Evolutionary conservation across 495 filamentous ascomycete species (phyloP).

Genomic region (Neurospora cerealis): DNA sequence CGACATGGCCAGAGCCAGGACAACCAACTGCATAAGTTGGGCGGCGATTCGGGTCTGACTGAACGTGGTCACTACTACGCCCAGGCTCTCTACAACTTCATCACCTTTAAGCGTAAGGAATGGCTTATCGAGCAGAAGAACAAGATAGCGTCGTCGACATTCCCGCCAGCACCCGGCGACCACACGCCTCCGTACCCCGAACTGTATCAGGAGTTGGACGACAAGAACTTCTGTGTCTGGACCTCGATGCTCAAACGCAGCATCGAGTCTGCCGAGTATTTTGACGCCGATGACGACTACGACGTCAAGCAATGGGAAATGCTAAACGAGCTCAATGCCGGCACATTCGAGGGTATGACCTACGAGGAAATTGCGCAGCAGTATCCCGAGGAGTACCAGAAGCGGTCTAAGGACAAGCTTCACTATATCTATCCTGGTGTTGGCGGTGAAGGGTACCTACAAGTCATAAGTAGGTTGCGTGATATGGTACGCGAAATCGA

Average conservation of each 20-base stretch:
- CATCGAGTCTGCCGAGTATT: conserved; percentile 73
- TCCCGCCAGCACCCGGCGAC: conserved; percentile 80
- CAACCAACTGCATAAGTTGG: conserved; percentile 69
- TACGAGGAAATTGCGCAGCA: conserved; percentile 75
- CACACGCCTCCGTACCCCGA: conserved; percentile 91
- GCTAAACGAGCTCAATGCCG: conserved; percentile 93
- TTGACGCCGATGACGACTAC: conserved; percentile 88
- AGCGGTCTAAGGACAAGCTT: conserved; percentile 71
- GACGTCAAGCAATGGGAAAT: conserved; percentile 97
- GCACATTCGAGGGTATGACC: conserved; percentile 85
- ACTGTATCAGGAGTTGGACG: conserved; percentile 49
- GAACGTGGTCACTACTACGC: conserved; percentile 65
- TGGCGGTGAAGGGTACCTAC: conserved; percentile 90
- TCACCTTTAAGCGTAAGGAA: conserved; percentile 58
- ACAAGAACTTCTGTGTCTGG: conserved; percentile 96
- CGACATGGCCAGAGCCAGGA: conserved; percentile 81
- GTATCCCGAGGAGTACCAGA: conserved; percentile 66
- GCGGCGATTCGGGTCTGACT: conserved; percentile 75
- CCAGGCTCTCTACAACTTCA: conserved; percentile 62
- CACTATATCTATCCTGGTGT: conserved; percentile 91
- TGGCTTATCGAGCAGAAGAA: conserved; percentile 72
- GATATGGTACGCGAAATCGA: conserved; percentile 95
- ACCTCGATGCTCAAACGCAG: conserved; percentile 90
- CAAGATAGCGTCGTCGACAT: conserved; percentile 56
- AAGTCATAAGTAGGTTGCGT: conserved; percentile 92